These are phyloP conservation scores for Microcyclosporella mali DNA, from an alignment of 2,329 filamentous ascomycete genomes.

Conservation along the genomic window DNA sequence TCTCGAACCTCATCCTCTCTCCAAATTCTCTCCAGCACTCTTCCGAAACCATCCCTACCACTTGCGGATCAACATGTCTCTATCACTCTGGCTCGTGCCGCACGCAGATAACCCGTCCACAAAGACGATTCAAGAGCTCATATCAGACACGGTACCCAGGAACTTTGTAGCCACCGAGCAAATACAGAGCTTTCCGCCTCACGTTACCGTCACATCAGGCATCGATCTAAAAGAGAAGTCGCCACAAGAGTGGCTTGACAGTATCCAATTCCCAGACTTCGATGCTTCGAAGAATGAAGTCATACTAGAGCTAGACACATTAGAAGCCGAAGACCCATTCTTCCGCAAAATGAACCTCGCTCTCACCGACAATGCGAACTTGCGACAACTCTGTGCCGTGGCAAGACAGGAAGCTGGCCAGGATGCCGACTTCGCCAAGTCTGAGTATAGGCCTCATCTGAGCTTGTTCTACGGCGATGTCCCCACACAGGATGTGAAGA, in stretches of 20 bases:
- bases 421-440: constrained; percentile 3
- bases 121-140: constrained; percentile 22
- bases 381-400: constrained; percentile 10
- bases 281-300: constrained; percentile 19
- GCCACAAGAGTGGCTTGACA: constrained; percentile 20
- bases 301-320: constrained; percentile 17
- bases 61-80: neutral
- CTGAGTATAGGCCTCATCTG: constrained; percentile 20
- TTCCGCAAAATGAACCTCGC: constrained; percentile 22
- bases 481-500: constrained; percentile 17
- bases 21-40: no score
- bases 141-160: constrained; percentile 19
- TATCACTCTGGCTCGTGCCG: constrained; percentile 22
- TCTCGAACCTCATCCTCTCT: no score
- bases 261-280: constrained; percentile 8
- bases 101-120: constrained; percentile 16
- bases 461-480: constrained; percentile 20
- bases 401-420: constrained; percentile 11
- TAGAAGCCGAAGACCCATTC: constrained; percentile 20
- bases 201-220: constrained; percentile 19
- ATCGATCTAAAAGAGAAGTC: constrained; percentile 11
- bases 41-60: no score
- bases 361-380: constrained; percentile 15
- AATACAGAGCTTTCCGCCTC: constrained; percentile 15
- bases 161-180: constrained; percentile 13